Percentiles rank a stretch among this genome's conserved stretches.
Evolutionary conservation across 2,329 filamentous ascomycete species (phyloP).

Genomic region (Fusarium sp.): DNA sequence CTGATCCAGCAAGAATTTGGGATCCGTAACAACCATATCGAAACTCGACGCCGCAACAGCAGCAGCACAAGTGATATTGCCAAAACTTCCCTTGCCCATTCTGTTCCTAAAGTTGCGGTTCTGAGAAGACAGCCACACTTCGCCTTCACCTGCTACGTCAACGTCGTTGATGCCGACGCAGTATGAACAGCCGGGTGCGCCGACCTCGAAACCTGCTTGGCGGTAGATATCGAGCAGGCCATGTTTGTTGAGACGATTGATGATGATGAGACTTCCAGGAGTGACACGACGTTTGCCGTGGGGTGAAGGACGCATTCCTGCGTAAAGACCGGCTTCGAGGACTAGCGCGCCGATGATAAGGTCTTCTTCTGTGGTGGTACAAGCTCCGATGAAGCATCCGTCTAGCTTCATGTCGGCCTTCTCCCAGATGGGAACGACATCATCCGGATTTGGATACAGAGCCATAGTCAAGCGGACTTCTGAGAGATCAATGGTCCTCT

Average conservation of each 20-base stretch:
- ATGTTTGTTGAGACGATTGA: neutral
- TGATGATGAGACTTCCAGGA: neutral
- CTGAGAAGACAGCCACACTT: neutral
- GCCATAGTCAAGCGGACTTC: slow-evolving; percentile 53
- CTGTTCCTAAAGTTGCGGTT: neutral
- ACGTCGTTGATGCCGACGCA: neutral
- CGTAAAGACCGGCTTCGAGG: neutral
- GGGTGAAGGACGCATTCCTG: neutral
- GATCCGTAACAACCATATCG: neutral
- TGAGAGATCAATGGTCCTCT: slow-evolving; percentile 51
- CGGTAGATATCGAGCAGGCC: neutral
- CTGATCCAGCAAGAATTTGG: neutral
- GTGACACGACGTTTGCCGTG: neutral
- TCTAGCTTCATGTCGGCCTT: neutral
- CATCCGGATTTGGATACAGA: slow-evolving; percentile 54
- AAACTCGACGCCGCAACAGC: neutral
- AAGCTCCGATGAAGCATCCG: neutral
- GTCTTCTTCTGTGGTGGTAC: neutral
- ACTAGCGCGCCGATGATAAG: neutral
- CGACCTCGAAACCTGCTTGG: neutral
- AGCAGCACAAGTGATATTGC: neutral
- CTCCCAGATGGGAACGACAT: slow-evolving; percentile 45
- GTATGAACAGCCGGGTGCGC: neutral
- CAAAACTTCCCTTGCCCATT: neutral
- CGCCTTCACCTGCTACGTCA: neutral